Evolutionary conservation across 2,329 filamentous ascomycete genomes (phyloP).

Genomic region (Fusarium redolens): DNA sequence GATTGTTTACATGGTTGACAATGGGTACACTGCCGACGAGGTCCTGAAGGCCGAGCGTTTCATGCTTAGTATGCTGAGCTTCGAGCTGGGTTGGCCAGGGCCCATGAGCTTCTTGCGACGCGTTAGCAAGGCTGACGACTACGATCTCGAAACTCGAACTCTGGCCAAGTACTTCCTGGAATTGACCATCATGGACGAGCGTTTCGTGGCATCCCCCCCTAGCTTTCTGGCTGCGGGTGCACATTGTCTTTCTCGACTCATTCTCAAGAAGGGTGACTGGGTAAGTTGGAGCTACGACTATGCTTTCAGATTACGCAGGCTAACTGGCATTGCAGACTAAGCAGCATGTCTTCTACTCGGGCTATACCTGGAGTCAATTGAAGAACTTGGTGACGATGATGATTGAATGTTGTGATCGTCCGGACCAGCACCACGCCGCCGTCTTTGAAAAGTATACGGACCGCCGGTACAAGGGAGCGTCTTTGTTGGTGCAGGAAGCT

Average conservation of each 20-base stretch:
- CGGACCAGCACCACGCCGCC: constrained; percentile 83
- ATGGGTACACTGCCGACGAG: constrained; percentile 88
- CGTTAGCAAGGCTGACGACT: constrained; percentile 98
- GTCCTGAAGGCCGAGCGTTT: constrained; percentile 97
- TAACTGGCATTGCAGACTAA: constrained; percentile 69
- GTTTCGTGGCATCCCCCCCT: constrained; percentile 90
- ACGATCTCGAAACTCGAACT: constrained; percentile 93
- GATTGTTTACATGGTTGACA: constrained; percentile 98
- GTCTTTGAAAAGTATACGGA: constrained; percentile 94
- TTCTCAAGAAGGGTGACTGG: constrained; percentile 94
- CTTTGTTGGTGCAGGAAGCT: constrained; percentile 81
- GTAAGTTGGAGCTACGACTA: constrained; percentile 64
- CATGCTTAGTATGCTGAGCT: constrained; percentile 96
- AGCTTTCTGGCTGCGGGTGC: constrained; percentile 93
- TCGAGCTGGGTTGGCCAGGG: constrained; percentile 97
- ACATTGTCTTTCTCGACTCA: constrained; percentile 88
- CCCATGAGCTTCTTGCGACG: constrained; percentile 98
- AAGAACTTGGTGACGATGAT: constrained; percentile 81
- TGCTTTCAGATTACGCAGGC: constrained; percentile 18
- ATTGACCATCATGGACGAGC: constrained; percentile 96
- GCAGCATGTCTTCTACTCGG: constrained; percentile 90
- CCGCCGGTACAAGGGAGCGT: constrained; percentile 86
- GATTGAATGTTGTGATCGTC: constrained; percentile 86
- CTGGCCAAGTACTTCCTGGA: constrained; percentile 98
- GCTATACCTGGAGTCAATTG: constrained; percentile 89